Conservation (phyloP, 2,329 filamentous ascomycete genomes). For the Didymella lethalis region DNA sequence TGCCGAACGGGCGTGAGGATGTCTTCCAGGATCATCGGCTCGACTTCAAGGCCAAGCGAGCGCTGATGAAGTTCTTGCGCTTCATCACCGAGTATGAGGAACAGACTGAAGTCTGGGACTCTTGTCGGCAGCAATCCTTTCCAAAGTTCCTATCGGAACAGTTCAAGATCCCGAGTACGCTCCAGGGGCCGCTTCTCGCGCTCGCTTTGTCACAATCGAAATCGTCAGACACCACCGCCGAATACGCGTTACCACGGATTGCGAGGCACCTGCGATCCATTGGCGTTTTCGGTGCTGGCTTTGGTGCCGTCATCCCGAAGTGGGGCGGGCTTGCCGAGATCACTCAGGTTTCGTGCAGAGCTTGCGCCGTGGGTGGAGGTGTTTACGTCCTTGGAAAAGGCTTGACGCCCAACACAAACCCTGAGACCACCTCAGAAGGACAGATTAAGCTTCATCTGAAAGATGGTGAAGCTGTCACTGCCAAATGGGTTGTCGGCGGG, state of each 20-base stretch:
- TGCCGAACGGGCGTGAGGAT: constrained; percentile 91
- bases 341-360: constrained; percentile 88
- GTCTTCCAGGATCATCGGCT: constrained; percentile 82
- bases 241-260: constrained; percentile 76
- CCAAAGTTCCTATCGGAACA: constrained; percentile 64
- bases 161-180: constrained; percentile 65
- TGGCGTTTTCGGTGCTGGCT: constrained; percentile 86
- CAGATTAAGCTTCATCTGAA: constrained; percentile 60
- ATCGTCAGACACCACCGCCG: constrained; percentile 64
- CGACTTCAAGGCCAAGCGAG: constrained; percentile 80
- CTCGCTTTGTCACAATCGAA: constrained; percentile 76
- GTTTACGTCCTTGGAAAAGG: constrained; percentile 85
- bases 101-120: constrained; percentile 66
- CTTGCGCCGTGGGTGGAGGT: constrained; percentile 87
- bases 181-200: constrained; percentile 72
- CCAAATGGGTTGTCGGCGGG: constrained; percentile 62
- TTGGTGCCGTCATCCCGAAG: constrained; percentile 88
- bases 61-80: constrained; percentile 92
- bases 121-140: constrained; percentile 64
- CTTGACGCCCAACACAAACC: constrained; percentile 51
- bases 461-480: constrained; percentile 65
- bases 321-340: constrained; percentile 92
- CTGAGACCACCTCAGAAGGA: constrained; percentile 15
- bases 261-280: constrained; percentile 84
- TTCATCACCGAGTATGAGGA: constrained; percentile 78